Percentiles rank a stretch among this genome's conserved stretches.
Evolutionary conservation across 1,284 basidiomycete species (phyloP).

Genomic region (Fomitopsis schrenkii): DNA sequence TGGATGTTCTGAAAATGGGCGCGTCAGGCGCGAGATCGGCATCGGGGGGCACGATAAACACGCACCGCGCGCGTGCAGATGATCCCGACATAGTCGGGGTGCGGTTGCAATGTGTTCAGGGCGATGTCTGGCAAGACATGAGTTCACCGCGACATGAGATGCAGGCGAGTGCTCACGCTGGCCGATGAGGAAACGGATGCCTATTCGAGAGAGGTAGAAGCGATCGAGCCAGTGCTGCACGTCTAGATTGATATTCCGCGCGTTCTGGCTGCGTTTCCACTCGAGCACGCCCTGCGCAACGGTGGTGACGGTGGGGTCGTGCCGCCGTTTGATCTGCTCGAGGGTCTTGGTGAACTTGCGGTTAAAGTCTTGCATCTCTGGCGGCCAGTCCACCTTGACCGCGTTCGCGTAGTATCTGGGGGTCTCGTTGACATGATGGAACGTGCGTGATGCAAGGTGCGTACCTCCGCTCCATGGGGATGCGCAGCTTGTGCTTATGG

Average conservation of each 20-base stretch:
- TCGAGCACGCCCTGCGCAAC: conserved; percentile 89
- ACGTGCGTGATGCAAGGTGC: conserved; percentile 8
- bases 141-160: conserved; percentile 11
- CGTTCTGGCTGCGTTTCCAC: conserved; percentile 66
- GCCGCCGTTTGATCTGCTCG: conserved; percentile 89
- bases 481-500: conserved; percentile 54
- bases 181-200: conserved; percentile 93
- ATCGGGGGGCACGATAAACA: conserved; percentile 10
- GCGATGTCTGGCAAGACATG: conserved; percentile 69
- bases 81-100: conserved; percentile 94
- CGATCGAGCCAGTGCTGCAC: conserved; percentile 96
- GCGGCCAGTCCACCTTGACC: conserved; percentile 72
- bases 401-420: conserved; percentile 83
- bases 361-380: conserved; percentile 94
- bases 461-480: conserved; percentile 72
- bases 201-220: conserved; percentile 97
- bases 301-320: conserved; percentile 97
- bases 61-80: conserved; percentile 92
- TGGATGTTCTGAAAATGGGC: conserved; percentile 68
- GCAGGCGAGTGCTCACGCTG: conserved; percentile 55
- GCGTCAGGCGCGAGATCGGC: conserved; percentile 3
- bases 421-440: background rate
- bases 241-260: conserved; percentile 74
- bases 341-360: conserved; percentile 85
- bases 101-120: conserved; percentile 84